Base-by-base conservation (phyloP, 352 stramenopile genomes). In the Saprolegnia parasitica region DNA sequence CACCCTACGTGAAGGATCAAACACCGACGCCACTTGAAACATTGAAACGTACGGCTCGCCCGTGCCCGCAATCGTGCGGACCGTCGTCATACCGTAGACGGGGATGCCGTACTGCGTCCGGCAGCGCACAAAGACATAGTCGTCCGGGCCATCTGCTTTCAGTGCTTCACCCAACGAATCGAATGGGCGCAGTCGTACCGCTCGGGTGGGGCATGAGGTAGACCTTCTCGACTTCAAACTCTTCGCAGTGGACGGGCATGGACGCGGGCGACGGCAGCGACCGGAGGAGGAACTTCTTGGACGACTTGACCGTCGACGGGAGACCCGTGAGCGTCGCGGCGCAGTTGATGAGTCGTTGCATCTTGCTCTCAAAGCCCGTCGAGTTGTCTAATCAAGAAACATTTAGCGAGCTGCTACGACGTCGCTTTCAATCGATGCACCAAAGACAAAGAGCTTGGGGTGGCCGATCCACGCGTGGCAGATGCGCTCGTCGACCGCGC, bases 181-280 rank as follows among this genome's bases (percentile, higher is more conserved):
- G n/a, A n/a, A n/a, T n/a, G n/a, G n/a, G n/a, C n/a, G n/a, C n/a
- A 6, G 2, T 35, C 2, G 29, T 49, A 49, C 42, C 42, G 21
- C 37, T 67, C 20, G 58, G 49, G 42, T 40, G 58, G 16, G 83
- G 84, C 61, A 87, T 89, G 24, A 94, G 72, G 55, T 94, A 94
- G 32, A 92, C 79, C 62, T 94, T 94, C 71, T 94, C 86, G 42
- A 94, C 86, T 70, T 94, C 86, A 72, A 94, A 94, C 54, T 90
- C 84, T 52, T 94, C 84, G 72, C 91, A 81, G 66, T 92, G 81
- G 68, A 94, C 86, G 55, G 82, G 81, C 65, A 91, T 88, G 32
- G 86, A 74, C 23, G 78, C 72, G 5, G 64, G 55, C 5, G 11
- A 56, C 1, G 67, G 56, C 2, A 78, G 73, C 58, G 80, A 87